Conservation (phyloP, 2,329 filamentous ascomycete genomes). For the Alternaria alternata region DNA sequence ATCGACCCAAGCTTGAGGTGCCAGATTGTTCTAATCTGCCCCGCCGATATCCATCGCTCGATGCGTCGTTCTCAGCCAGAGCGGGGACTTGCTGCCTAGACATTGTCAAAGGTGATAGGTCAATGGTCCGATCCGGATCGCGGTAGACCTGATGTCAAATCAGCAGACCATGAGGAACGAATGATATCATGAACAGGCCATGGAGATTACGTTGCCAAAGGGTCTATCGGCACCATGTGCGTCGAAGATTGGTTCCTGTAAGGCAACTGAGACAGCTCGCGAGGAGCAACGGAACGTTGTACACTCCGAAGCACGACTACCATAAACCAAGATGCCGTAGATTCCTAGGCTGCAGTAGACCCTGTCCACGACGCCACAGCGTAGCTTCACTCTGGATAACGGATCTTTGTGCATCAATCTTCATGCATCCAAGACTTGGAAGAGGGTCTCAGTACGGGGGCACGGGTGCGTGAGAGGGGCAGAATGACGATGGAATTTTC, state of each 20-base stretch:
- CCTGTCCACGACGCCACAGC: slow-evolving; percentile 9
- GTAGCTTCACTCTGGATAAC: slow-evolving; percentile 15
- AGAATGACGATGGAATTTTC: background rate
- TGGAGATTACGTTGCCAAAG: background rate
- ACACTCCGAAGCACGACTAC: background rate
- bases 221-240: background rate
- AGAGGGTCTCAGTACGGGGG: background rate
- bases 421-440: slow-evolving; percentile 22
- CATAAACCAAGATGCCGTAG: background rate
- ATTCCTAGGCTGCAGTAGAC: background rate
- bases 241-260: background rate
- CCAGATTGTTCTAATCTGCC: background rate
- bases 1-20: background rate
- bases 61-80: background rate
- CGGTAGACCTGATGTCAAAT: background rate
- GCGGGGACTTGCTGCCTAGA: background rate
- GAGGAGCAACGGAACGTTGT: background rate
- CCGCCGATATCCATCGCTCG: background rate
- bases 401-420: slow-evolving; percentile 10
- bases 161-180: background rate
- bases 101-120: background rate
- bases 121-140: background rate
- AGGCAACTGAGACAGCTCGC: slow-evolving; percentile 33
- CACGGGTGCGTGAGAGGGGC: background rate
- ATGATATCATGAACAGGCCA: background rate